Base-by-base conservation (phyloP, 2,329 filamentous ascomycete genomes). In the Aureobasidium sp. region DNA sequence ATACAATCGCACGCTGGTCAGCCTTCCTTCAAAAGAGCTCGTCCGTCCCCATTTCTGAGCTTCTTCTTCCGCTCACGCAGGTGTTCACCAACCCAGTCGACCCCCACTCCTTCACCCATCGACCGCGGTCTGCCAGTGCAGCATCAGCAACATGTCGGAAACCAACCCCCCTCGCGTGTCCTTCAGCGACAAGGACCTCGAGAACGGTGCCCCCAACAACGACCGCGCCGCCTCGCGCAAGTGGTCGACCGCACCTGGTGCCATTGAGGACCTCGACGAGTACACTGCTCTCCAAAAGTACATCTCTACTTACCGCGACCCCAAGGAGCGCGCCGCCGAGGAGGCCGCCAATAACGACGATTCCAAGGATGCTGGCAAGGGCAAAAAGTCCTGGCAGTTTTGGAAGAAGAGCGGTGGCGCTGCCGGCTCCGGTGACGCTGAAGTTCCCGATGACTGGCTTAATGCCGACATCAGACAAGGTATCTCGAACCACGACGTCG, bases 271-370 rank as follows among this genome's bases (percentile, higher is more conserved):
- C 67, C 72, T 76, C 75, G 84, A 86, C 72, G 85, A 87, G 74
- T 87, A 87, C 75, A 80, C 81, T 67, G 83, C 84, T 59, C 77
- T 87, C 60, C 84, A 86, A 71, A 82, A 84, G 70, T 87, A 85
- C 77, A 87, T 87, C 73, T 85, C 83, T 66, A 84, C 82, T 70
- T 86, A 86, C 75, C 81, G 81, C 68, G 83, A 85, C 74, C 79
- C 82, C 63, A 82, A 82, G 70, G 77, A 78, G 59, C 75, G 75
- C 47, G 78, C 77, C 17, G 72, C 72, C 60, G 73, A 76, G 63
- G 77, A 75, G 63, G 74, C 72, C 54, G 76, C 68, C 31, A 62
- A 67, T 22, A 63, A 73, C 62, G 72, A 76, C 24, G 74, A 72
- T 19, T 71, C 67, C 15, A 69, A 76, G 61, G 73, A 33, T 11